phyloP scores from a whole-genome alignment of 768 basidiomycete species.

The Auricularia sp. region DNA sequence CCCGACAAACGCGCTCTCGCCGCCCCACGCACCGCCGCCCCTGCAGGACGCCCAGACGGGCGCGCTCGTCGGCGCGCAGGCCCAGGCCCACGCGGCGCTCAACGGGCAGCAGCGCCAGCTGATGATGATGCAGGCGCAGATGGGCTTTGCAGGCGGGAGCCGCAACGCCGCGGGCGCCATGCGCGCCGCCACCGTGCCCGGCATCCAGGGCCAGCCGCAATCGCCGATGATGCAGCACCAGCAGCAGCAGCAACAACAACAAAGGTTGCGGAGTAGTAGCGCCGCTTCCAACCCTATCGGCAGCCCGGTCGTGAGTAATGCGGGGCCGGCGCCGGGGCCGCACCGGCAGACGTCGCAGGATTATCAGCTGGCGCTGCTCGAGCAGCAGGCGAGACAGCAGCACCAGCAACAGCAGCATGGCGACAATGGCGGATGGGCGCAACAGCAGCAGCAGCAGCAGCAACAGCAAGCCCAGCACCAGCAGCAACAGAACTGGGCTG shows the following conservation, averaged over 20 bases:
- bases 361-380: constrained; percentile 3
- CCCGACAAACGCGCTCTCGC: neutral
- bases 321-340: constrained; percentile 8
- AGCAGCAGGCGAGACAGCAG: neutral
- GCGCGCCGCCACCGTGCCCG: neutral
- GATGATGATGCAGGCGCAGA: constrained; percentile 5
- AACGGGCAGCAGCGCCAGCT: constrained; percentile 11
- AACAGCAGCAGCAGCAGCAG: neutral
- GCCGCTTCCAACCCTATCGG: neutral
- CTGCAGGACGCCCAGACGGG: constrained; percentile 1
- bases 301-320: neutral
- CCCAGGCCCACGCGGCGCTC: neutral
- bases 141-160: neutral
- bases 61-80: neutral
- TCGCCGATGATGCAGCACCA: neutral
- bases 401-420: neutral
- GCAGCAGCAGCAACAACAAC: neutral
- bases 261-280: neutral
- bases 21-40: neutral
- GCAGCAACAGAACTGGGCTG: constrained; percentile 13
- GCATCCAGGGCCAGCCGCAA: neutral
- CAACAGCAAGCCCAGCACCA: constrained; percentile 10
- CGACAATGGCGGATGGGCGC: neutral
- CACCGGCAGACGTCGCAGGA: constrained; percentile 17
- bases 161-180: neutral